Percentiles rank a stretch among this genome's conserved stretches.
These are phyloP conservation scores for Leptographium lundbergii DNA, from an alignment of 2,329 filamentous ascomycete genomes.

Conservation along the genomic window DNA sequence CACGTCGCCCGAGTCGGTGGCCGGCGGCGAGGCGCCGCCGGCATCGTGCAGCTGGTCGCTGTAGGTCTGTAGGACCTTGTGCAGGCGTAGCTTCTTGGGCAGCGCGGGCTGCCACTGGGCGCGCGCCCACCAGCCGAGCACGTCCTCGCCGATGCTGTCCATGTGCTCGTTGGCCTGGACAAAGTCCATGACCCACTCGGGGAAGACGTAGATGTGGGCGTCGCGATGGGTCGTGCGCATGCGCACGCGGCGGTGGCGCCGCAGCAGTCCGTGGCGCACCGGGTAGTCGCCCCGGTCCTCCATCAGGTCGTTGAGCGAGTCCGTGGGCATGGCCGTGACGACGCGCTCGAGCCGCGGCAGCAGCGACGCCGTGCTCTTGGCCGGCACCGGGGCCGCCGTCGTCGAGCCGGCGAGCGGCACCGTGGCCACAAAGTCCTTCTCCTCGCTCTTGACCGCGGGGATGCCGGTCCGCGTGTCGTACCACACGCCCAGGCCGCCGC, in stretches of 20 bases:
- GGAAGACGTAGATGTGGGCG: constrained; percentile 90
- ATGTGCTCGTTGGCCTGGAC: constrained; percentile 67
- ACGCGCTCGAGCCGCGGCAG: constrained; percentile 60
- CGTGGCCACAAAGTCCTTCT: constrained; percentile 83
- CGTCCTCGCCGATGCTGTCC: constrained; percentile 81
- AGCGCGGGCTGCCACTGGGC: constrained; percentile 79
- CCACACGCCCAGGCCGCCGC: constrained; percentile 79
- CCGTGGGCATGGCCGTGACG: constrained; percentile 77
- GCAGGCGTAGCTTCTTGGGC: constrained; percentile 62
- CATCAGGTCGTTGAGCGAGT: constrained; percentile 72
- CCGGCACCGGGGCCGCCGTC: constrained; percentile 16
- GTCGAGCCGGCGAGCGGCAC: constrained; percentile 48
- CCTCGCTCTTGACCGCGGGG: constrained; percentile 71
- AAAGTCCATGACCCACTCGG: constrained; percentile 80
- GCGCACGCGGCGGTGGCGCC: constrained; percentile 60
- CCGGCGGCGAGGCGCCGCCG: background rate
- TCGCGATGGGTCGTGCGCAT: constrained; percentile 79
- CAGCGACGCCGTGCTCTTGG: constrained; percentile 33
- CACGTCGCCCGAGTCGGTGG: background rate
- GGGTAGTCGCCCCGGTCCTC: constrained; percentile 63
- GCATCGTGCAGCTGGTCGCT: background rate
- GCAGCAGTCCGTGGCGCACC: constrained; percentile 63
- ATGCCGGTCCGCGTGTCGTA: constrained; percentile 67
- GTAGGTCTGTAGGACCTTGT: constrained; percentile 40
- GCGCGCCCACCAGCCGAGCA: constrained; percentile 93